Evolutionary conservation across 441 rosid species (phyloP), one percentile per base, ranked within the genome.

Genomic region (Biscutella laevigata): DNA sequence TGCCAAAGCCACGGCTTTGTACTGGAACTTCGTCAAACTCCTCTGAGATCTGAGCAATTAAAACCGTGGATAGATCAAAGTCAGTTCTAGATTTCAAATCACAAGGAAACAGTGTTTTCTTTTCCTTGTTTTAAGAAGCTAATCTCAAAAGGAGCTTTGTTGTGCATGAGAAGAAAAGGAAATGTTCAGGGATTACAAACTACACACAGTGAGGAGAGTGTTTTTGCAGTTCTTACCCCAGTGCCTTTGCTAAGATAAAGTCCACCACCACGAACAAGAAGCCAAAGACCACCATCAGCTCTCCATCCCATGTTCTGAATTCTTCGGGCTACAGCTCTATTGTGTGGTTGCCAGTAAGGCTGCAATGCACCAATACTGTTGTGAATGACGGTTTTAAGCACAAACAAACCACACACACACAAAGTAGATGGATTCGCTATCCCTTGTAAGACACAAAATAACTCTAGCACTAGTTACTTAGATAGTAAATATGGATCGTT

Each of bases 291-390:
- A 52, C 96, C 98, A 77, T 91, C 96, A 48, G 90, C 86, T 57
- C 96, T 83, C 98, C 96, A 91, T 58, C 98, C 96, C 98, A 87
- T 91, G 65, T 84, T 91, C 61, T 85, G 96, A 51, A 87, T 91
- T 76, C 98, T 85, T 76, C n/a, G 71, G 9, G 94, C 96, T 47
- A 91, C 80, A 47, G 95, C 82, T 68, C 98, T 81, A 15, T 91
- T 91, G 76, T 91, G 98, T 15, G 98, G 96, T 67, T 87, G 96
- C 95, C 98, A 91, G 72, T 61, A 91, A 54, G 95, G 75, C 98
- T 87, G 77, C 53, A 59, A 27, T 27, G 49, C 37, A 17, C 15
- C 14, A 16, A 30, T 42, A 53, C 66, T 8, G 38, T 22, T 32
- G 61, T 53, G 13, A 45, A 25, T 21, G 16, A 50, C 16, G 10